These are phyloP conservation scores for Pulveroboletus sp. DNA, from an alignment of 768 basidiomycete species.

Conservation along the genomic window DNA sequence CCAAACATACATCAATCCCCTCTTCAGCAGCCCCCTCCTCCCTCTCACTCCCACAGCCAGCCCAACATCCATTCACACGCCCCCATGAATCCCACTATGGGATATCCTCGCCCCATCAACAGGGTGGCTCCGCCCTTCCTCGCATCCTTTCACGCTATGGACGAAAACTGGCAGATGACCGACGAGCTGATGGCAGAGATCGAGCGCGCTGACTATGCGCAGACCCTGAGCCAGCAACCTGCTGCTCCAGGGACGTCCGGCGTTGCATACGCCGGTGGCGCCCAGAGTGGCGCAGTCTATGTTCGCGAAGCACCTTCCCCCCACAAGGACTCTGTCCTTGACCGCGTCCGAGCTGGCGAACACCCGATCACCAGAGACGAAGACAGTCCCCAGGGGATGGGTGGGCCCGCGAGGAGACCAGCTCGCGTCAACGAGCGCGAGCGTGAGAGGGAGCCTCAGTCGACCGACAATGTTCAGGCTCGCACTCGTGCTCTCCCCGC, in stretches of 20 bases:
- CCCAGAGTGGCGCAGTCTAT: slow-evolving; percentile 35
- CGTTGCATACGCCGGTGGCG: slow-evolving; percentile 45
- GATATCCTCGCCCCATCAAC: slow-evolving; percentile 62
- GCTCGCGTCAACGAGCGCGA: slow-evolving; percentile 30
- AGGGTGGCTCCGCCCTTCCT: slow-evolving; percentile 55
- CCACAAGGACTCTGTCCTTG: slow-evolving; percentile 48
- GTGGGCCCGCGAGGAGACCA: slow-evolving; percentile 13
- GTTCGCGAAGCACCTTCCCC: slow-evolving; percentile 37
- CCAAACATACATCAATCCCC: slow-evolving; percentile 30
- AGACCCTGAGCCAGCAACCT: slow-evolving; percentile 45
- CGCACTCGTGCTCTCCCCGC: slow-evolving; percentile 28
- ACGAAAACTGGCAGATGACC: slow-evolving; percentile 63
- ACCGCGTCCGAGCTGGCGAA: slow-evolving; percentile 50
- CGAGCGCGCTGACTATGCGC: slow-evolving; percentile 64
- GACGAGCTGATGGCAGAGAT: slow-evolving; percentile 67
- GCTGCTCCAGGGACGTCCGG: slow-evolving; percentile 36
- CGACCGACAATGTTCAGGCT: slow-evolving; percentile 21
- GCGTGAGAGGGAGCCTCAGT: slow-evolving; percentile 40
- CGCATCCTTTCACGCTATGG: slow-evolving; percentile 47
- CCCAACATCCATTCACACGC: slow-evolving; percentile 26
- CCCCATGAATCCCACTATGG: slow-evolving; percentile 34
- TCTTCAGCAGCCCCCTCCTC: slow-evolving; percentile 33
- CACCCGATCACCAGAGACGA: slow-evolving; percentile 52
- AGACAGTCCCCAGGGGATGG: slow-evolving; percentile 35
- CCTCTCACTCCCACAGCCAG: slow-evolving; percentile 26